A percentile compares a stretch with the other conserved stretches of the same genome.
Conservation (phyloP, 768 basidiomycete genomes). For the Pisolithus tinctorius region DNA sequence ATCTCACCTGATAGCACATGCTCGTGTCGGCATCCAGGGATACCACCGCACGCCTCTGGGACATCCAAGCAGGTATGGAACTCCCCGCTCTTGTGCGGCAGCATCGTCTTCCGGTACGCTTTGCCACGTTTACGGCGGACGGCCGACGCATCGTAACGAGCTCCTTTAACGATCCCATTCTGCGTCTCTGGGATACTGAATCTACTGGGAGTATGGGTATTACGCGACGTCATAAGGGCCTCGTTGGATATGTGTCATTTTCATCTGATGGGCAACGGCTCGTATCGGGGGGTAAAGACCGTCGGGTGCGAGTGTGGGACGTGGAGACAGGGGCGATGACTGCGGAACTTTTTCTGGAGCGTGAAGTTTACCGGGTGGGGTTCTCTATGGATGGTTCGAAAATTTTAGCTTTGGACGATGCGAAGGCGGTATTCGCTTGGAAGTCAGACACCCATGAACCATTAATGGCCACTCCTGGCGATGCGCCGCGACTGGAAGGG, state of each 20-base stretch:
- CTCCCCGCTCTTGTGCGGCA: constrained; percentile 21
- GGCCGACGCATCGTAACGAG: constrained; percentile 24
- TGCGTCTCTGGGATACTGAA: constrained; percentile 27
- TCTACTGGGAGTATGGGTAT: constrained; percentile 22
- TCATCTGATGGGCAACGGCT: constrained; percentile 22
- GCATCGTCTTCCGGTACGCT: constrained; percentile 19
- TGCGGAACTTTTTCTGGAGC: constrained; percentile 15
- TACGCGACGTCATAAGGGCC: constrained; percentile 20
- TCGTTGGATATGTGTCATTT: constrained; percentile 22
- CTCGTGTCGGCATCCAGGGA: constrained; percentile 28
- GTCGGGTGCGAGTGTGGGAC: constrained; percentile 26
- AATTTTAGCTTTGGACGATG: constrained; percentile 21
- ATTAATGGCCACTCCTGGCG: constrained; percentile 13
- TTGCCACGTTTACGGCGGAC: constrained; percentile 22
- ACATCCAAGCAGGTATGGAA: constrained; percentile 12
- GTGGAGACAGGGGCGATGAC: constrained; percentile 14
- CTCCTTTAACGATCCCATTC: constrained; percentile 14
- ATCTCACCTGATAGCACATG: constrained; percentile 24
- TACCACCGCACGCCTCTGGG: constrained; percentile 26
- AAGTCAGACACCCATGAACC: constrained; percentile 15
- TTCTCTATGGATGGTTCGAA: constrained; percentile 12
- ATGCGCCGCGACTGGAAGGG: constrained; percentile 10
- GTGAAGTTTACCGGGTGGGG: constrained; percentile 14
- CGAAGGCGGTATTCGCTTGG: constrained; percentile 21
- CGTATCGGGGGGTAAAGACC: constrained; percentile 25